Evolutionary conservation across 768 basidiomycete species (phyloP).

Genomic region (Coprinopsis sp.): DNA sequence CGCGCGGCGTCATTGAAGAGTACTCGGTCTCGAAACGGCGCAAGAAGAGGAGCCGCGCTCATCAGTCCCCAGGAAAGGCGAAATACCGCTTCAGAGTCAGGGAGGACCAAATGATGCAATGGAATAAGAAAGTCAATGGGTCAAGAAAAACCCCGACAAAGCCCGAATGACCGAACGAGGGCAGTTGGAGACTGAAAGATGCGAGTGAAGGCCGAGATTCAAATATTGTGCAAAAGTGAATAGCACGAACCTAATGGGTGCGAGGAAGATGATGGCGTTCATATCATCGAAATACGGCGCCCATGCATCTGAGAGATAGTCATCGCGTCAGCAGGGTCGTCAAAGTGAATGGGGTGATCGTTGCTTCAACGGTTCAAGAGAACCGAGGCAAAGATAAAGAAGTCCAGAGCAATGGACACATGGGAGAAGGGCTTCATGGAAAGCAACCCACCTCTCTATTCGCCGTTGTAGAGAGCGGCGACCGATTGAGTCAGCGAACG

Average conservation of each 20-base stretch:
- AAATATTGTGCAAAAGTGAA: not conserved
- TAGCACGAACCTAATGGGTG: conserved; percentile 48
- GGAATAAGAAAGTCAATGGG: too few species aligned
- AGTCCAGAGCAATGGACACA: too few species aligned
- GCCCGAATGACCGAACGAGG: not conserved
- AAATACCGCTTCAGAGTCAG: too few species aligned
- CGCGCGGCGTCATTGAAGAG: too few species aligned
- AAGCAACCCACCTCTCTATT: conserved; percentile 31
- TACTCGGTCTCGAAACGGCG: too few species aligned
- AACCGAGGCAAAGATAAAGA: too few species aligned
- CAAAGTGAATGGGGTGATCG: not conserved
- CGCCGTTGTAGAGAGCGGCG: not conserved
- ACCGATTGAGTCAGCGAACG: not conserved
- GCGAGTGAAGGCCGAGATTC: too few species aligned
- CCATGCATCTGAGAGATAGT: conserved; percentile 42
- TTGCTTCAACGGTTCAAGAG: not conserved
- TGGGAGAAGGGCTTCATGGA: too few species aligned
- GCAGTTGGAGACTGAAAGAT: not conserved
- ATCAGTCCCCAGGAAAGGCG: too few species aligned
- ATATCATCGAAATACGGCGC: conserved; percentile 64
- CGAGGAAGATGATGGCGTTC: conserved; percentile 68
- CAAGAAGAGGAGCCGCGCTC: too few species aligned
- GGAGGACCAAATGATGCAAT: too few species aligned
- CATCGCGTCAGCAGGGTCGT: not conserved
- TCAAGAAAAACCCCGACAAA: not conserved